These are phyloP conservation scores for Porogramme epimiltina DNA, from an alignment of 1,284 basidiomycete genomes.

Conservation along the genomic window DNA sequence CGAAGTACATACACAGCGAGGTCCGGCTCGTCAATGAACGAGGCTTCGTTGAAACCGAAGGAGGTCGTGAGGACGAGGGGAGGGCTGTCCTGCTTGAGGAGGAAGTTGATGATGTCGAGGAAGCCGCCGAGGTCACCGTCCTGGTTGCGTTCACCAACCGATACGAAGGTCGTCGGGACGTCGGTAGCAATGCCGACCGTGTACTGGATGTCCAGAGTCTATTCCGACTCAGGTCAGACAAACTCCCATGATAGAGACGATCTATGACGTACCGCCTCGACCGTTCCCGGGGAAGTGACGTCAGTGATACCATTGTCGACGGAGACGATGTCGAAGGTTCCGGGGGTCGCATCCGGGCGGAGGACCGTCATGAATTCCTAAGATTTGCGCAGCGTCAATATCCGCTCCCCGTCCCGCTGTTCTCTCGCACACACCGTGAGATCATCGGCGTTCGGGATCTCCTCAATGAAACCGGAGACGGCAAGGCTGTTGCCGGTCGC, in stretches of 20 bases:
- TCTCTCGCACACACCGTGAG: slow-evolving; percentile 34
- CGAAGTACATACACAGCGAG: slow-evolving; percentile 54
- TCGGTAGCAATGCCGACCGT: slow-evolving; percentile 61
- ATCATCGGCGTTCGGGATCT: slow-evolving; percentile 54
- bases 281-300: slow-evolving; percentile 9
- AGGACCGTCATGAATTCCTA: slow-evolving; percentile 53
- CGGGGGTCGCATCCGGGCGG: slow-evolving; percentile 45
- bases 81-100: slow-evolving; percentile 30
- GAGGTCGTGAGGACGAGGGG: slow-evolving; percentile 36
- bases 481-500: slow-evolving; percentile 50
- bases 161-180: slow-evolving; percentile 27
- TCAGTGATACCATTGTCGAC: slow-evolving; percentile 41
- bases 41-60: slow-evolving; percentile 62
- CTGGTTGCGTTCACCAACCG: slow-evolving; percentile 21
- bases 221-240: background rate
- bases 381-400: background rate
- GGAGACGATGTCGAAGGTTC: slow-evolving; percentile 25
- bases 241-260: background rate
- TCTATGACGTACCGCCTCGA: slow-evolving; percentile 24
- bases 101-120: slow-evolving; percentile 35
- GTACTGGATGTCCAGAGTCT: slow-evolving; percentile 64
- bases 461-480: slow-evolving; percentile 55
- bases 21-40: slow-evolving; percentile 48
- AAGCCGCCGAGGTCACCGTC: slow-evolving; percentile 28
- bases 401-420: background rate